Conservation (phyloP, 2,329 filamentous ascomycete species). For the Colletotrichum agaves region DNA sequence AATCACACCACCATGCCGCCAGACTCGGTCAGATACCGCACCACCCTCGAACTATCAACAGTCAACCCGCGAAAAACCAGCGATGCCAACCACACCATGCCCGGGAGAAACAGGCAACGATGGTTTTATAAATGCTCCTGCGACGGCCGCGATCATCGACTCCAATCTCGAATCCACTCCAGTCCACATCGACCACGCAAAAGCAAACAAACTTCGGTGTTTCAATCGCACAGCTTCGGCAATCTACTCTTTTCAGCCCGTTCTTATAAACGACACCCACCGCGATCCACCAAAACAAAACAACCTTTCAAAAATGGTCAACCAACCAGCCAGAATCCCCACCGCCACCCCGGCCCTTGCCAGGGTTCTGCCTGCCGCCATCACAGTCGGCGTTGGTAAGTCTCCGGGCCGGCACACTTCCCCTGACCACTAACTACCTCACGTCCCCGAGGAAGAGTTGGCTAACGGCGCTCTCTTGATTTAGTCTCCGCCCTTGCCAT, state of each 20-base stretch:
- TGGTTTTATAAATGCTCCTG: conserved; percentile 24
- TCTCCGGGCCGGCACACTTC: no score
- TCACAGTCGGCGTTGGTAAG: conserved; percentile 31
- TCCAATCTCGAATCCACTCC: conserved; percentile 23
- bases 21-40: conserved; percentile 27
- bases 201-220: conserved; percentile 18
- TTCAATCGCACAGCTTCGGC: conserved; percentile 7
- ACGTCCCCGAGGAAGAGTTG: rapidly evolving
- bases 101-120: conserved; percentile 24
- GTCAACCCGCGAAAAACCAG: conserved; percentile 14
- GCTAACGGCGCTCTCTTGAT: neutral
- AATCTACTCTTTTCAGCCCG: neutral
- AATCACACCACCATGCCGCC: conserved; percentile 36
- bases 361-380: conserved; percentile 27
- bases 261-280: conserved; percentile 5
- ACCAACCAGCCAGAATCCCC: conserved; percentile 31
- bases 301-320: conserved; percentile 30
- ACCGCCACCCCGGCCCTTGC: conserved; percentile 23
- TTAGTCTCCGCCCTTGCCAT: conserved; percentile 42
- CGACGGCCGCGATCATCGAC: neutral
- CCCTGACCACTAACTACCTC: no score
- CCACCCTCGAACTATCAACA: conserved; percentile 34
- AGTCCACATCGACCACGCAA: conserved; percentile 31
- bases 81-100: conserved; percentile 6
- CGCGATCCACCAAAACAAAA: neutral